These are phyloP conservation scores for Intubia oerlemansii DNA, from an alignment of 2,329 filamentous ascomycete species.

Conservation along the genomic window DNA sequence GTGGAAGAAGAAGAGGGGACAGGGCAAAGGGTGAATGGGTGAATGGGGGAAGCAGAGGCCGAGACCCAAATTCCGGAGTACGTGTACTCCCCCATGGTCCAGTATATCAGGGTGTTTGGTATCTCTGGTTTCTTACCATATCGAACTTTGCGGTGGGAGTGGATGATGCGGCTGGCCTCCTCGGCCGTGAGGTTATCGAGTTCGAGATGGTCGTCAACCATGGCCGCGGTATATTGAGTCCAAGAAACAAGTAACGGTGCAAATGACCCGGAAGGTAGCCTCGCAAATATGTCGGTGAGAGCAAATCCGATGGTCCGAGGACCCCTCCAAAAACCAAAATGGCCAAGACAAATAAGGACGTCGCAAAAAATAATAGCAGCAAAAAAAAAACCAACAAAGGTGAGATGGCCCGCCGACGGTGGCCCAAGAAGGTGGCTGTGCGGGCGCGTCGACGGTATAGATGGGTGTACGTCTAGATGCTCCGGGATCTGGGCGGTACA, in stretches of 20 bases:
- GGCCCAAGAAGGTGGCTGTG: too few species aligned
- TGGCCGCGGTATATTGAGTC: constrained; percentile 10
- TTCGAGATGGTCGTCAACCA: constrained; percentile 23
- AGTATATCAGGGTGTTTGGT: too few species aligned
- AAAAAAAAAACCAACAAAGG: too few species aligned
- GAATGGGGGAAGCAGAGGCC: not conserved
- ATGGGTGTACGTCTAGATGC: not conserved
- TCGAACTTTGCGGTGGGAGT: constrained; percentile 46
- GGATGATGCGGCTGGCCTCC: constrained; percentile 46
- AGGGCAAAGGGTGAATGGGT: not conserved
- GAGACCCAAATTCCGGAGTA: too few species aligned
- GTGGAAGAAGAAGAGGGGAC: too few species aligned
- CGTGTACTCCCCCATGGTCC: too few species aligned
- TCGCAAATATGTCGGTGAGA: constrained; percentile 1
- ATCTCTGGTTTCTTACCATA: constrained; percentile 28
- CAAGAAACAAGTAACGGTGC: too few species aligned
- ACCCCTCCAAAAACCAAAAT: too few species aligned
- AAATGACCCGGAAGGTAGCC: not conserved
- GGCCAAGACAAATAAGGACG: not conserved
- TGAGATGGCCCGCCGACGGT: too few species aligned
- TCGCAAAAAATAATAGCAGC: too few species aligned
- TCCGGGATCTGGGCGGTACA: not conserved
- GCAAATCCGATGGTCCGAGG: not conserved
- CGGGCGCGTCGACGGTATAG: not conserved
- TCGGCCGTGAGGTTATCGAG: constrained; percentile 39